phyloP scores from a whole-genome alignment of 768 basidiomycete species.

The Macrocybe gigantea region DNA sequence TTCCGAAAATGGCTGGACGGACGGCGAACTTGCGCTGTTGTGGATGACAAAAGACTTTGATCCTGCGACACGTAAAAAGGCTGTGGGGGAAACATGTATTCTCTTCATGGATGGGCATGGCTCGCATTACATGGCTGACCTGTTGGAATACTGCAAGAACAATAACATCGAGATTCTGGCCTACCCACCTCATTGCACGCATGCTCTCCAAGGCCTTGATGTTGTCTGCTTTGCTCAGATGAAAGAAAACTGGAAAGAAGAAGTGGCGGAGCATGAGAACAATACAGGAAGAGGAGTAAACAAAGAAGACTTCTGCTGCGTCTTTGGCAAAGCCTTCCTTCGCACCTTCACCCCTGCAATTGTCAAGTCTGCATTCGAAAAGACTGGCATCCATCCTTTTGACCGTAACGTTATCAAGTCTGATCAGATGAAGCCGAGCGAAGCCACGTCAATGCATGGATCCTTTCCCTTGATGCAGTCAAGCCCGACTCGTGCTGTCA shows the following conservation, averaged over 20 bases:
- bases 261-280: slow-evolving; percentile 18
- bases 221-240: slow-evolving; percentile 36
- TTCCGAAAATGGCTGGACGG: slow-evolving; percentile 37
- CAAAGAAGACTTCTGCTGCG: slow-evolving; percentile 22
- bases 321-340: slow-evolving; percentile 14
- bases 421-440: slow-evolving; percentile 18
- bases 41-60: slow-evolving; percentile 28
- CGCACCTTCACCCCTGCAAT: not conserved
- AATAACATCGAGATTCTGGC: slow-evolving; percentile 32
- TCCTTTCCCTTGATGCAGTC: slow-evolving; percentile 12
- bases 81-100: slow-evolving; percentile 18
- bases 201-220: slow-evolving; percentile 37
- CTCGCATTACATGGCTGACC: slow-evolving; percentile 27
- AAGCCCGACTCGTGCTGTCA: slow-evolving; percentile 8
- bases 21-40: slow-evolving; percentile 24
- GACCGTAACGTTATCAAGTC: slow-evolving; percentile 10
- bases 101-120: slow-evolving; percentile 36
- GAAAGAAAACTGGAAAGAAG: slow-evolving; percentile 23
- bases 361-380: not conserved
- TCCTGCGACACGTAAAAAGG: slow-evolving; percentile 26
- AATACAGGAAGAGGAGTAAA: slow-evolving; percentile 11
- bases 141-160: slow-evolving; percentile 25
- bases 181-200: slow-evolving; percentile 35
- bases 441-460: slow-evolving; percentile 11
- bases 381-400: slow-evolving; percentile 17